A percentile compares a stretch with the other conserved stretches of the same genome.
phyloP scores from a whole-genome alignment of 2,329 filamentous ascomycete genomes.

The Penicillium sp. region DNA sequence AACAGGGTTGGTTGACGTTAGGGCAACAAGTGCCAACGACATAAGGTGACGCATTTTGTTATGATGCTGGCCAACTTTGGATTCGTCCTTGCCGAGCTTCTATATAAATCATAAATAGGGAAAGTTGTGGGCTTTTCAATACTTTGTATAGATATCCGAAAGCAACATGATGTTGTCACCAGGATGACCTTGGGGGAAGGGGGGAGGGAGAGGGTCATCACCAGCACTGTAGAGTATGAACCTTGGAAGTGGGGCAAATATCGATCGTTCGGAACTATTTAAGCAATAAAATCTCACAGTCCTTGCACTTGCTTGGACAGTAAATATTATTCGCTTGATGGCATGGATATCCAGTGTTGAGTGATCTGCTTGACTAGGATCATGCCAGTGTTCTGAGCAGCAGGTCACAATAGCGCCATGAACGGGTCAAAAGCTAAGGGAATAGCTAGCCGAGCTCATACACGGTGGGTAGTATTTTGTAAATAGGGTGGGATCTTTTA shows the following conservation, averaged over 20 bases:
- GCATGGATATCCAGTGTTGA: not conserved
- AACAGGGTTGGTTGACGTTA: conserved; percentile 5
- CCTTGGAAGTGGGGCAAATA: not conserved
- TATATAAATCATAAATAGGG: not conserved
- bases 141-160: not conserved
- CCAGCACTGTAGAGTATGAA: not conserved
- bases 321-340: not conserved
- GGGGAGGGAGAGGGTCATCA: not conserved
- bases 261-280: not conserved
- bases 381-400: conserved; percentile 2
- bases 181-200: not conserved
- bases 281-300: not conserved
- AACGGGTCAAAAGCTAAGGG: not conserved
- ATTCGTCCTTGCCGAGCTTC: not conserved
- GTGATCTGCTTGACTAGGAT: not conserved
- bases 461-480: not conserved
- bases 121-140: not conserved
- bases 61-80: not conserved
- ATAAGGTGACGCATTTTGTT: conserved; percentile 2
- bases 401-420: not conserved
- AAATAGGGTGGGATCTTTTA: not conserved
- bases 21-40: conserved; percentile 7
- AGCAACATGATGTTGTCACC: conserved; percentile 10
- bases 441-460: not conserved
- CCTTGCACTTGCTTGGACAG: not conserved